Percentiles rank a stretch among this genome's conserved stretches.
These are phyloP conservation scores for Musa schizocarpa DNA, from an alignment of 176 grass and related monocot species.

Conservation along the genomic window DNA sequence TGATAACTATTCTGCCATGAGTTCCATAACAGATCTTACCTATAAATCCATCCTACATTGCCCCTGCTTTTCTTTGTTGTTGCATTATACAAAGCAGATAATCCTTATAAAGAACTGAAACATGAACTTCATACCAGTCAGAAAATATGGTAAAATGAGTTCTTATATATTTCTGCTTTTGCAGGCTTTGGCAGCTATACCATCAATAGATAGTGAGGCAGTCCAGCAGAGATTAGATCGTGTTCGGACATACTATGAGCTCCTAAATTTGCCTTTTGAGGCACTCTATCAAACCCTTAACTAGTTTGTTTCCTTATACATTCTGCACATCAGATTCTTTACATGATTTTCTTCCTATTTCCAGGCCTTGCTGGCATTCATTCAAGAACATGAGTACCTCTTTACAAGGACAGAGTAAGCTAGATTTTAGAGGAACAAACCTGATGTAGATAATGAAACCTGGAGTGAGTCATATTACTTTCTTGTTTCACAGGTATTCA, in stretches of 20 bases:
- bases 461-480: constrained; percentile 5
- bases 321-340: constrained; percentile 21
- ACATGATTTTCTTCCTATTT: constrained; percentile 21
- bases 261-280: constrained; percentile 88
- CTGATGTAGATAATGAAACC: constrained; percentile 1
- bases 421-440: neutral
- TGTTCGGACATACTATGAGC: constrained; percentile 75
- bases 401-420: constrained; percentile 80
- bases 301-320: constrained; percentile 6
- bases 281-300: constrained; percentile 17
- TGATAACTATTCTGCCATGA: too few relatives aligned
- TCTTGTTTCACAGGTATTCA: constrained; percentile 43
- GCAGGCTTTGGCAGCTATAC: constrained; percentile 86
- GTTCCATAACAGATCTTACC: too few relatives aligned
- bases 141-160: neutral
- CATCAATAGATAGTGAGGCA: constrained; percentile 73
- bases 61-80: neutral
- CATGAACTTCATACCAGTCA: neutral
- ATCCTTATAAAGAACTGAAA: neutral
- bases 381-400: constrained; percentile 69
- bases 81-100: neutral
- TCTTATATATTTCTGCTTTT: constrained; percentile 1
- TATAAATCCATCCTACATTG: neutral
- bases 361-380: constrained; percentile 77
- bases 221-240: constrained; percentile 83